Percentiles rank a stretch among this genome's conserved stretches.
These are phyloP conservation scores for Plasmopara viticola DNA, from an alignment of 352 stramenopile genomes.

Conservation along the genomic window DNA sequence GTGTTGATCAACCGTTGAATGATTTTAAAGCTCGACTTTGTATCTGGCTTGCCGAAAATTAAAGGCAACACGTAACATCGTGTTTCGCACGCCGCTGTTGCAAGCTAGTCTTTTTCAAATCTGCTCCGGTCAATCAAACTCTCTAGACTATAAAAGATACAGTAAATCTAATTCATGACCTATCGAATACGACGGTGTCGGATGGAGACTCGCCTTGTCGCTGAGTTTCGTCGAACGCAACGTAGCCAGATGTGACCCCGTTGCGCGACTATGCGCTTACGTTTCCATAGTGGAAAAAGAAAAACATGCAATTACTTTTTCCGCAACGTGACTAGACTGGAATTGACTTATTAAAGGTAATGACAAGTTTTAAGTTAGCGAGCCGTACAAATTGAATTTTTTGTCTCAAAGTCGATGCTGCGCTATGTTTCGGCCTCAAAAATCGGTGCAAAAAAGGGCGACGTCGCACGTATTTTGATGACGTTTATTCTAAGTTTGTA, in stretches of 20 bases:
- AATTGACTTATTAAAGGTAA: slow-evolving; percentile 58
- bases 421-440: slow-evolving; percentile 57
- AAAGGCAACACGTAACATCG: no score
- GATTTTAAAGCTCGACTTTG: no score
- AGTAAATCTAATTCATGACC: no score
- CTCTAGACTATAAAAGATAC: no score
- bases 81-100: no score
- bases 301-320: slow-evolving; percentile 60
- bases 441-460: slow-evolving; percentile 78
- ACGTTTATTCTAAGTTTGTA: slow-evolving; percentile 72
- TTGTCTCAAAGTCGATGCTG: slow-evolving; percentile 48
- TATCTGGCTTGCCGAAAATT: no score
- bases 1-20: no score
- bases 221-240: slow-evolving; percentile 9
- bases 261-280: slow-evolving; percentile 92
- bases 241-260: slow-evolving; percentile 94
- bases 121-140: no score
- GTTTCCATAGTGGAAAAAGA: slow-evolving; percentile 96
- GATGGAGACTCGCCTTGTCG: no score
- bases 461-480: slow-evolving; percentile 77
- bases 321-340: slow-evolving; percentile 49
- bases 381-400: not conserved
- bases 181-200: no score
- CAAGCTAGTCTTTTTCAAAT: no score
- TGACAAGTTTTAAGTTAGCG: not conserved